A percentile compares a stretch with the other conserved stretches of the same genome.
phyloP scores from a whole-genome alignment of 495 filamentous ascomycete genomes.

The Tetracladium setigerum region DNA sequence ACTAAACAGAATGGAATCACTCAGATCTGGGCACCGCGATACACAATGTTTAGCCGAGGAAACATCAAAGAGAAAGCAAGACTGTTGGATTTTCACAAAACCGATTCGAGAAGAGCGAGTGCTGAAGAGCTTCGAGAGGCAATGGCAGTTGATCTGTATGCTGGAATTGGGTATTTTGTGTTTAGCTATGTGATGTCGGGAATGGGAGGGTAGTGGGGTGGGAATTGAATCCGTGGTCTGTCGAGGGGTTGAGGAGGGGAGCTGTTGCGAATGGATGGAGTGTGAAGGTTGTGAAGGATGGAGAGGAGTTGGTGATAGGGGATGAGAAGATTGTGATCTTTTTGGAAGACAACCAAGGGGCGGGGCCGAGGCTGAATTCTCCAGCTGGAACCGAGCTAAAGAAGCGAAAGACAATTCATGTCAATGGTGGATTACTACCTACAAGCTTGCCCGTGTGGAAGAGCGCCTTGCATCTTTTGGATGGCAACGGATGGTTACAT shows the following conservation, averaged over 20 bases:
- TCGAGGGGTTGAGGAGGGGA: constrained; percentile 71
- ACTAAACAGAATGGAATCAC: constrained; percentile 67
- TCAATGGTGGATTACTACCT: constrained; percentile 78
- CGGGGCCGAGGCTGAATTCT: constrained; percentile 37
- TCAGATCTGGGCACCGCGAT: constrained; percentile 81
- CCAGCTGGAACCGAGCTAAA: constrained; percentile 10
- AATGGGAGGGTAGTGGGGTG: constrained; percentile 66
- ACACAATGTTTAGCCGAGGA: constrained; percentile 88
- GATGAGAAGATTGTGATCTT: constrained; percentile 54
- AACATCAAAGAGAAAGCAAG: constrained; percentile 86
- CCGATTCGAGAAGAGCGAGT: not conserved
- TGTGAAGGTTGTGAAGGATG: constrained; percentile 37
- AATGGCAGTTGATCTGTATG: constrained; percentile 74
- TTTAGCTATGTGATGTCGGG: constrained; percentile 73
- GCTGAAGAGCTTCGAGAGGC: not conserved
- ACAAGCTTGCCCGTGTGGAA: constrained; percentile 58
- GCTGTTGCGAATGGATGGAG: constrained; percentile 60
- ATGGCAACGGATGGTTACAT: constrained; percentile 54
- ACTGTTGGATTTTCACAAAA: constrained; percentile 44
- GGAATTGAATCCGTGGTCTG: constrained; percentile 85
- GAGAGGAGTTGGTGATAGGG: constrained; percentile 26
- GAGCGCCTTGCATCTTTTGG: constrained; percentile 50
- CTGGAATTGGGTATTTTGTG: constrained; percentile 88
- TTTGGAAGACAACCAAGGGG: constrained; percentile 57
- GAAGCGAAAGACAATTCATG: constrained; percentile 41